A percentile compares a stretch with the other conserved stretches of the same genome.
phyloP scores from a whole-genome alignment of 139 green algal species.

The Medakamo hakoo region DNA sequence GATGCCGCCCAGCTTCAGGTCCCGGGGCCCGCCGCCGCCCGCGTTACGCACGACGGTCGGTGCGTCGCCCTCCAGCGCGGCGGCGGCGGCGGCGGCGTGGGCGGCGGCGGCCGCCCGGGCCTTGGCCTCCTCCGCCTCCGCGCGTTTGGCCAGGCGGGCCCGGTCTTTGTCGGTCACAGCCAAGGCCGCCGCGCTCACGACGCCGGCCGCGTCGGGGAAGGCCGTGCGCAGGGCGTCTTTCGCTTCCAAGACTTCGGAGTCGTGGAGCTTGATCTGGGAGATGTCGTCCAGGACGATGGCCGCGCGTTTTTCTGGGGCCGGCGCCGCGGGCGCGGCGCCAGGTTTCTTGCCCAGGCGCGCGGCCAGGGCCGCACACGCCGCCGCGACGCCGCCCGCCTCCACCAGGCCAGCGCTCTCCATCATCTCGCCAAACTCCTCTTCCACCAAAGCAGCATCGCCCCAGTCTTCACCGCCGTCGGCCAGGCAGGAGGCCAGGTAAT shows the following conservation, averaged over 20 bases:
- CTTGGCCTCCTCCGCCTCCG: not conserved
- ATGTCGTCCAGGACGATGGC: not conserved
- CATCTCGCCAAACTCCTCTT: not conserved
- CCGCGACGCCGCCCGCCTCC: no score
- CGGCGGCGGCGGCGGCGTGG: not conserved
- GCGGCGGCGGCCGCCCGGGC: no score
- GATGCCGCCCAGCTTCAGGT: constrained; percentile 69
- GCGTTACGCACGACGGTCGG: constrained; percentile 1
- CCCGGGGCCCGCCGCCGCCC: constrained; percentile 28
- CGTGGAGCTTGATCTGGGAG: not conserved
- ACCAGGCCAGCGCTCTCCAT: not conserved
- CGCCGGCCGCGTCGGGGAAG: not conserved
- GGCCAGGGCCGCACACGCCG: not conserved
- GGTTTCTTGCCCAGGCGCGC: not conserved
- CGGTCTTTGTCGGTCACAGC: no score
- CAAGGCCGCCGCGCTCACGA: no score
- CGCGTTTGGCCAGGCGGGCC: not conserved
- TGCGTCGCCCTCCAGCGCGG: no score
- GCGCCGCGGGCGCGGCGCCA: no score
- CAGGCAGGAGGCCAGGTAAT: not conserved
- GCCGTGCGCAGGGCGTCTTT: not conserved
- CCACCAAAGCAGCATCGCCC: not conserved
- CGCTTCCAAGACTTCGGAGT: not conserved
- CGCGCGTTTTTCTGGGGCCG: not conserved
- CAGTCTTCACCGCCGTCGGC: not conserved